A percentile compares a stretch with the other conserved stretches of the same genome.
Evolutionary conservation across 176 grass and related monocot genomes (phyloP).

Genomic region (Leersia perrieri): DNA sequence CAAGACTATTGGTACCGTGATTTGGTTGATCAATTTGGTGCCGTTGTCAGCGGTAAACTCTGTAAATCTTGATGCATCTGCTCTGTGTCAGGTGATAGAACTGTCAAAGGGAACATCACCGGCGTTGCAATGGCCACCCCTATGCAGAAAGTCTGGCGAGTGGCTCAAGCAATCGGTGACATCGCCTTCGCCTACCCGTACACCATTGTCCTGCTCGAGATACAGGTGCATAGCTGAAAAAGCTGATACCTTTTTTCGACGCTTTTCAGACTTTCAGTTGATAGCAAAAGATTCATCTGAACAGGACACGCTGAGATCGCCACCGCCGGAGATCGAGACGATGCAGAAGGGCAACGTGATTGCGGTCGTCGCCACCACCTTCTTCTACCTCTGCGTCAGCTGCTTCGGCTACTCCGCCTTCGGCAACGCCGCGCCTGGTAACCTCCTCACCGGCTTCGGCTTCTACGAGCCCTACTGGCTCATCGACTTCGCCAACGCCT

Average conservation of each 20-base stretch:
- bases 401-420: slow-evolving; percentile 77
- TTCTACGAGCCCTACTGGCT: slow-evolving; percentile 83
- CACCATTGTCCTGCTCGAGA: slow-evolving; percentile 56
- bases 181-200: slow-evolving; percentile 64
- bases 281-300: background rate
- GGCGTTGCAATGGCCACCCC: slow-evolving; percentile 33
- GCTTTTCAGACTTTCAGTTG: background rate
- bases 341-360: slow-evolving; percentile 45
- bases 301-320: slow-evolving; percentile 55
- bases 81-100: slow-evolving; percentile 34
- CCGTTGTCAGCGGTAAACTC: background rate
- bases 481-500: slow-evolving; percentile 71
- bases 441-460: slow-evolving; percentile 76
- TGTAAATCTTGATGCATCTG: background rate
- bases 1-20: slow-evolving; percentile 41
- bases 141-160: slow-evolving; percentile 54
- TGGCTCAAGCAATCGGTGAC: slow-evolving; percentile 51
- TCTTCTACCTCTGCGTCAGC: slow-evolving; percentile 64
- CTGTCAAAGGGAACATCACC: slow-evolving; percentile 37
- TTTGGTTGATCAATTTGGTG: background rate
- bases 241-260: background rate
- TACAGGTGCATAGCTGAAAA: slow-evolving; percentile 31
- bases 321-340: slow-evolving; percentile 51
- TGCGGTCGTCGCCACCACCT: slow-evolving; percentile 40
- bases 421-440: slow-evolving; percentile 57